Base-by-base conservation (phyloP, 768 basidiomycete genomes). In the Naematelia aurantialba region DNA sequence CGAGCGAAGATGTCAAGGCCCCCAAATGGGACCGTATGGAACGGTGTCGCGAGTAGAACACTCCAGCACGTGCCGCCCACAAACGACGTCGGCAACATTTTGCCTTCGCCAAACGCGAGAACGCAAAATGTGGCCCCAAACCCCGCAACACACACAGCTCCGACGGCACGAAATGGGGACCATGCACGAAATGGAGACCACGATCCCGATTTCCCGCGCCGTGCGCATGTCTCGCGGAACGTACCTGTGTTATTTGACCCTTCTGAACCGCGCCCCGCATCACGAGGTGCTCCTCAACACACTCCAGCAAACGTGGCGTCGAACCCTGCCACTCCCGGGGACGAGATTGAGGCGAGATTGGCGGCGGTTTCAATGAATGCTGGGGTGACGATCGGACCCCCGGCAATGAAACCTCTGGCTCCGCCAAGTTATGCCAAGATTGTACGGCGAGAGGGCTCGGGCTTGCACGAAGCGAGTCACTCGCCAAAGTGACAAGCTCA, bases 321-420 rank as follows among this genome's bases (percentile, higher is more conserved):
- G 50, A 51, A 11, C 14, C 50, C 12, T 11, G 45, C 69, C 61
- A 58, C 61, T 12, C 25, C 58, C 17, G 71, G 71, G 30, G 70
- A 72, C 8, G 55, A 61, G 4, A 70, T 74, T 24, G 73, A 74
- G 58, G 73, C 73, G 1, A 69, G 63, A 46, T 50, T 74, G 39
- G 62, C 62, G 42, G 70, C 68, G 2, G 39, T 74, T n/a, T 60
- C 60, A n/a, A 44, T 74, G 42, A 62, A 51, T 62, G 55, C 59
- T 14, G 67, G 67, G 4, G 62, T 74, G 3, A 47, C 39, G 27
- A 74, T 72, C 56, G 73, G 73, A 12, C 68, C 68, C 11, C 66
- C 73, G 4, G 27, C 13, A 8, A 58, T 50, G 31, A 30, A 39
- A 5, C 42, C 45, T 4, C n/a, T n/a, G 30, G 24, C 26, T 12